phyloP scores from a whole-genome alignment of 768 basidiomycete species.

The Lenzites betulinus region DNA sequence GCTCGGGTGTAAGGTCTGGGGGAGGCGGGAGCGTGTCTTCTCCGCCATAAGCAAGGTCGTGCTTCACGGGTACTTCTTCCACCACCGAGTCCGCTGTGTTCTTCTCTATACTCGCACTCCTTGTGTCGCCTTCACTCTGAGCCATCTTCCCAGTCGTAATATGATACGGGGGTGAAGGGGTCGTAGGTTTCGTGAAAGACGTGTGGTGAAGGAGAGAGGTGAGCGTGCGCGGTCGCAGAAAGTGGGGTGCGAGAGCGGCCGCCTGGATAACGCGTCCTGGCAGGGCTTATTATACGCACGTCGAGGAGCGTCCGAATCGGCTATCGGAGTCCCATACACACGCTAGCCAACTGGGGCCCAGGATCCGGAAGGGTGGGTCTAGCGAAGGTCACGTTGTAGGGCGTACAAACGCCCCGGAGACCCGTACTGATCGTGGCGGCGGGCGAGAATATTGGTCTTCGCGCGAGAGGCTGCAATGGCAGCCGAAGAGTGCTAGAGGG shows the following conservation, averaged over 20 bases:
- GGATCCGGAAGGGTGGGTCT: neutral
- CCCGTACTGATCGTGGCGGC: neutral
- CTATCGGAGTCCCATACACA: neutral
- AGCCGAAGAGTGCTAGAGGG: neutral
- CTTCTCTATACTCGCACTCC: constrained; percentile 7
- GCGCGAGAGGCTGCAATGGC: neutral
- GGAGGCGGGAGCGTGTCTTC: constrained; percentile 13
- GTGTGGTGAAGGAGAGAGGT: neutral
- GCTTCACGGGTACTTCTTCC: constrained; percentile 4
- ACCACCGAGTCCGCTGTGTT: neutral
- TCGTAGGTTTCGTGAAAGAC: neutral
- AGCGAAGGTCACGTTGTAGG: neutral
- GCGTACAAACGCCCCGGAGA: neutral
- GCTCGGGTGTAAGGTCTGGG: constrained; percentile 23
- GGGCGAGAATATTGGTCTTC: neutral
- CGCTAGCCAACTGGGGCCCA: constrained; percentile 4
- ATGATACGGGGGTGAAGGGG: neutral
- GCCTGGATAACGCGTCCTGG: neutral
- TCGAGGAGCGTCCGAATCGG: too few species aligned
- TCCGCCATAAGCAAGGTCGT: constrained; percentile 10
- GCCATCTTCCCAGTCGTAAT: neutral
- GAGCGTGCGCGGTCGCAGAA: neutral
- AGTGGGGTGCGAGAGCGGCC: constrained; percentile 4
- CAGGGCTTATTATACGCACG: neutral
- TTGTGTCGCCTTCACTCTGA: neutral